These are phyloP conservation scores for rapeseed (Brassica napus) DNA, from an alignment of 345 rosid genomes.

Conservation along the genomic window DNA sequence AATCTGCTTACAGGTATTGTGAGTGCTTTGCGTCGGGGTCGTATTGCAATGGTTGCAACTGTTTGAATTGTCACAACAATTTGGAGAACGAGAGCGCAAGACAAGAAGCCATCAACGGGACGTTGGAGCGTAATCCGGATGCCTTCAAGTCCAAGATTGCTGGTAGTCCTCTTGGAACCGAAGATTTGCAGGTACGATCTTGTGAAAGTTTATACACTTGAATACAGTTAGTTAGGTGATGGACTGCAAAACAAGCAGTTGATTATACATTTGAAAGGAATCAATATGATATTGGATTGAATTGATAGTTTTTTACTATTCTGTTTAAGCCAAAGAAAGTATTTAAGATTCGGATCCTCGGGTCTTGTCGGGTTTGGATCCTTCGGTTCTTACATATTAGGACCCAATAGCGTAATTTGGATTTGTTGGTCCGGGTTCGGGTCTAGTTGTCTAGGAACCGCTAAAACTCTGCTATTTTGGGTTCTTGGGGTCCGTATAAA, in stretches of 20 bases:
- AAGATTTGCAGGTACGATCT: constrained; percentile 50
- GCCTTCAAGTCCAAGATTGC: constrained; percentile 80
- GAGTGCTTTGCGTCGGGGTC: constrained; percentile 85
- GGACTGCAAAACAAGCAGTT: not conserved
- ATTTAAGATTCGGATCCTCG: not conserved
- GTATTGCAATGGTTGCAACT: constrained; percentile 79
- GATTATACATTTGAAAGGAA: not conserved
- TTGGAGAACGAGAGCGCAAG: constrained; percentile 59
- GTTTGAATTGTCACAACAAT: constrained; percentile 73
- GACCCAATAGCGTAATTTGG: no score
- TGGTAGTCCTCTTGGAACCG: constrained; percentile 55
- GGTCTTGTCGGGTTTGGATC: no score
- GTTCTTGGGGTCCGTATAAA: no score
- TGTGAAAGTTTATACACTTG: not conserved
- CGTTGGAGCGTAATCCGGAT: constrained; percentile 70
- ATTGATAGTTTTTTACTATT: no score
- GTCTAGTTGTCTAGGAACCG: no score
- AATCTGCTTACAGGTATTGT: constrained; percentile 58
- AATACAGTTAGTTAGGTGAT: not conserved
- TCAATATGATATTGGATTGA: not conserved
- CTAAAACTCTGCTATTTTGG: no score
- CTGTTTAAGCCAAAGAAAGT: no score
- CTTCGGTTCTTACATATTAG: no score
- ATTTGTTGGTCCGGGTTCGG: no score
- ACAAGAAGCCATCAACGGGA: constrained; percentile 58